Percentiles rank a stretch among this genome's conserved stretches.
Evolutionary conservation across 2,329 filamentous ascomycete species (phyloP).

Genomic region (Juglanconis sp.): DNA sequence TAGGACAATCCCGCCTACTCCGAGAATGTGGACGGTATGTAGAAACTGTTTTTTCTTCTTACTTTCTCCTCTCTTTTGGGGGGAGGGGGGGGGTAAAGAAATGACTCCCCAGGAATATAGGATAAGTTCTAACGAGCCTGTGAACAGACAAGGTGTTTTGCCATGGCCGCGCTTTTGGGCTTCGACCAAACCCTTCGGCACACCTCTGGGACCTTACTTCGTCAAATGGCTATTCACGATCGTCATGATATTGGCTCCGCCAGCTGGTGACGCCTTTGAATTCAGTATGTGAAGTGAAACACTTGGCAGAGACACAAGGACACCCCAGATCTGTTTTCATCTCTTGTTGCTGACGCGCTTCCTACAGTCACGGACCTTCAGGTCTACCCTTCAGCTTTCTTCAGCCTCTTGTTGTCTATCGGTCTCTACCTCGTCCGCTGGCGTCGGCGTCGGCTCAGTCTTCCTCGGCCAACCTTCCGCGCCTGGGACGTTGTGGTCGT

Average conservation of each 20-base stretch:
- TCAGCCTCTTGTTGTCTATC: constrained; percentile 52
- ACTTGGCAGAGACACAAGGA: neutral
- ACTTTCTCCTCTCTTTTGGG: no score
- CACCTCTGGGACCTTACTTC: constrained; percentile 56
- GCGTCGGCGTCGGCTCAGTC: constrained; percentile 47
- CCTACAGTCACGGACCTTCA: constrained; percentile 54
- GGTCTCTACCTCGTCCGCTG: constrained; percentile 58
- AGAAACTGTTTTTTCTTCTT: neutral
- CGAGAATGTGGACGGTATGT: constrained; percentile 54
- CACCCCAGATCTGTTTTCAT: no score
- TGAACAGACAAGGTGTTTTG: constrained; percentile 50
- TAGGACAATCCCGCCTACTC: constrained; percentile 55
- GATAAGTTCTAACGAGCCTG: neutral
- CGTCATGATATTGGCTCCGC: constrained; percentile 58
- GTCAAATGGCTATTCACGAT: constrained; percentile 55
- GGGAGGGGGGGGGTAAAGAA: no score
- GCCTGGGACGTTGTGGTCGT: constrained; percentile 57
- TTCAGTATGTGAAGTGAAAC: constrained; percentile 39
- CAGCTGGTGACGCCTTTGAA: constrained; percentile 62
- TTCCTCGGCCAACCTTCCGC: constrained; percentile 49
- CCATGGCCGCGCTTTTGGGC: constrained; percentile 59
- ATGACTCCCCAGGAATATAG: no score
- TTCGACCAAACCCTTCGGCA: constrained; percentile 60
- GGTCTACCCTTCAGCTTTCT: constrained; percentile 57
- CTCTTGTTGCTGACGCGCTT: neutral